A percentile compares a stretch with the other conserved stretches of the same genome.
These are phyloP conservation scores for Lepraria neglecta DNA, from an alignment of 495 filamentous ascomycete species.

Conservation along the genomic window DNA sequence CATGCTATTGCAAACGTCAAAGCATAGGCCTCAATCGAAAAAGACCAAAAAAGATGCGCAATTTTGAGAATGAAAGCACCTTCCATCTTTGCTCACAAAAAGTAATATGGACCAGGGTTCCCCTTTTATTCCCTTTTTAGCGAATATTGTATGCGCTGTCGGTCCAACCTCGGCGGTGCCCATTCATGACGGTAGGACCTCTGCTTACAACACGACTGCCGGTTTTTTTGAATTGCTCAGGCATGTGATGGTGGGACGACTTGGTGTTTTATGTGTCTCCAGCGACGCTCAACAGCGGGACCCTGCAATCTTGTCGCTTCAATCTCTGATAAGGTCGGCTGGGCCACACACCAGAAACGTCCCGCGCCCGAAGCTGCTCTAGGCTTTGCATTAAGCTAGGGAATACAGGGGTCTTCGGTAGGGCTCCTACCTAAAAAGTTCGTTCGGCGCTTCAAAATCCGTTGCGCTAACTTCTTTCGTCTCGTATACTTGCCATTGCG, in stretches of 20 bases:
- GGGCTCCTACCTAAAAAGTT: neutral
- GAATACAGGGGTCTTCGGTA: slow-evolving; percentile 7
- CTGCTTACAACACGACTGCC: no score
- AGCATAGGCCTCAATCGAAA: no score
- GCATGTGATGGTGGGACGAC: no score
- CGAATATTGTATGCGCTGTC: no score
- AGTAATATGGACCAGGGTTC: no score
- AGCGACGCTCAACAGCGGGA: neutral
- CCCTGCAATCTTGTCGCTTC: neutral
- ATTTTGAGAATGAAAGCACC: no score
- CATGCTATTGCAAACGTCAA: no score
- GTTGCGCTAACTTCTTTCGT: slow-evolving; percentile 4
- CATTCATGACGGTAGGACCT: no score
- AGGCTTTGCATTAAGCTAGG: neutral
- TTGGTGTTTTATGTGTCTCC: neutral
- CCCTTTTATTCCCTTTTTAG: no score
- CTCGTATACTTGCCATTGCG: slow-evolving; percentile 1
- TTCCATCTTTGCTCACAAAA: no score
- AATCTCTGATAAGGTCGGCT: slow-evolving; percentile 15
- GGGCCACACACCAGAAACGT: neutral
- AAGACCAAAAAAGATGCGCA: no score
- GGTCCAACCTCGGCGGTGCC: no score
- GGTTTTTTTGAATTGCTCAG: neutral
- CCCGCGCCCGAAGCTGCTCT: neutral
- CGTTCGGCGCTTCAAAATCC: slow-evolving; percentile 8